phyloP scores from a whole-genome alignment of 2,329 filamentous ascomycete genomes.

The Talaromyces atroroseus region DNA sequence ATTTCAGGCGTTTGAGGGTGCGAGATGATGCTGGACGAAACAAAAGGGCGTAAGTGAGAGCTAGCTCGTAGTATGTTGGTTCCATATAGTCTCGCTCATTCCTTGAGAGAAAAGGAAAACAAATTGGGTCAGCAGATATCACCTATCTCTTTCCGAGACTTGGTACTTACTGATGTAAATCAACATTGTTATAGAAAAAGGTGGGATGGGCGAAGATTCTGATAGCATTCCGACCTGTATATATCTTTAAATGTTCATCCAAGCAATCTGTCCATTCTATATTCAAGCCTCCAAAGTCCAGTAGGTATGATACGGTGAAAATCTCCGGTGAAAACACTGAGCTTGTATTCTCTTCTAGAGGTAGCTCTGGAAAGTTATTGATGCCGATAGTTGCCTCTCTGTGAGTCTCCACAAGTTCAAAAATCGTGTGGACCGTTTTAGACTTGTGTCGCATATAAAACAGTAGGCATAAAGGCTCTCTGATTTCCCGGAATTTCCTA shows the following conservation, averaged over 20 bases:
- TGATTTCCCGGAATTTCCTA: conserved; percentile 1
- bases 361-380: not conserved
- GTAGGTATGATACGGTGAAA: not conserved
- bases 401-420: not conserved
- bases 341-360: conserved; percentile 1
- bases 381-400: conserved; percentile 1
- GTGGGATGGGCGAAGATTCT: conserved; percentile 7
- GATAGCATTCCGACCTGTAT: conserved; percentile 5
- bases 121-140: not conserved
- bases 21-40: conserved; percentile 3
- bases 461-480: not conserved
- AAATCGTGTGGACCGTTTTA: not conserved
- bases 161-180: not conserved
- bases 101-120: too few species aligned
- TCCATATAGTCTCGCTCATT: not conserved
- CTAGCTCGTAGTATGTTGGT: not conserved
- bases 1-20: not conserved
- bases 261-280: conserved; percentile 11
- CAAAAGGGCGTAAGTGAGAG: conserved; percentile 7
- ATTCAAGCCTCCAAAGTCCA: not conserved
- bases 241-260: conserved; percentile 9
- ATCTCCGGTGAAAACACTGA: conserved; percentile 7
- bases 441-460: conserved; percentile 6
- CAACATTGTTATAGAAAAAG: conserved; percentile 1
- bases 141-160: not conserved